Evolutionary conservation across 2,329 filamentous ascomycete genomes (phyloP).

Genomic region (Chalaropsis ovoidea): DNA sequence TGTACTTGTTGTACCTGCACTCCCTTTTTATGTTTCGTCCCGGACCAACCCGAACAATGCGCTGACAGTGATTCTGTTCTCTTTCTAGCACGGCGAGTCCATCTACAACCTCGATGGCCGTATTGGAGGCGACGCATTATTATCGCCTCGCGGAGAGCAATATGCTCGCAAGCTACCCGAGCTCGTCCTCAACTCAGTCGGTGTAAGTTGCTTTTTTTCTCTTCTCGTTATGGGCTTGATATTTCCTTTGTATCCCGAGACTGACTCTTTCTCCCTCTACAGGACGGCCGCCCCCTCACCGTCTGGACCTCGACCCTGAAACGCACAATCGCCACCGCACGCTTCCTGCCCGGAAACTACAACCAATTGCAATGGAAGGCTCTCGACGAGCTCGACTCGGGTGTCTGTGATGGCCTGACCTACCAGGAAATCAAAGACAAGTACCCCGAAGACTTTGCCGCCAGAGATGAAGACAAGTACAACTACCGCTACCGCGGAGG

Average conservation of each 20-base stretch:
- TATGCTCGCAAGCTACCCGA: slow-evolving; percentile 80
- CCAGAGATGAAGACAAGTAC: slow-evolving; percentile 97
- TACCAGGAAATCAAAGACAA: slow-evolving; percentile 87
- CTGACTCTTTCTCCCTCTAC: slow-evolving; percentile 23
- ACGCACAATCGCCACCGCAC: slow-evolving; percentile 84
- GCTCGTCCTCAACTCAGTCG: slow-evolving; percentile 74
- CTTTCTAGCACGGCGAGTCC: slow-evolving; percentile 78
- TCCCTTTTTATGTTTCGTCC: not conserved
- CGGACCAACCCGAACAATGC: not conserved
- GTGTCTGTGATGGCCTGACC: slow-evolving; percentile 91
- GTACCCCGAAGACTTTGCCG: slow-evolving; percentile 89
- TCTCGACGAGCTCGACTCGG: slow-evolving; percentile 90
- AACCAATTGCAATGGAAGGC: slow-evolving; percentile 99
- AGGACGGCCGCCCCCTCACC: slow-evolving; percentile 52
- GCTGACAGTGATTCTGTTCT: not conserved
- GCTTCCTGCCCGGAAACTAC: slow-evolving; percentile 68
- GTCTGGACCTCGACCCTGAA: slow-evolving; percentile 56
- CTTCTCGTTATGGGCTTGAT: not conserved
- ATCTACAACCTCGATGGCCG: slow-evolving; percentile 81
- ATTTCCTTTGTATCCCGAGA: slow-evolving; percentile 2
- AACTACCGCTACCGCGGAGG: slow-evolving; percentile 98
- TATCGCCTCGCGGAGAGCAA: slow-evolving; percentile 76
- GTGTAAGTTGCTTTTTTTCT: slow-evolving; percentile 47
- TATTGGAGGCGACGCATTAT: slow-evolving; percentile 82
- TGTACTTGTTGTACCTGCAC: no score